A percentile compares a stretch with the other conserved stretches of the same genome.
Conservation (phyloP, 2,329 filamentous ascomycete species). For the Colletotrichum euphorbiae region DNA sequence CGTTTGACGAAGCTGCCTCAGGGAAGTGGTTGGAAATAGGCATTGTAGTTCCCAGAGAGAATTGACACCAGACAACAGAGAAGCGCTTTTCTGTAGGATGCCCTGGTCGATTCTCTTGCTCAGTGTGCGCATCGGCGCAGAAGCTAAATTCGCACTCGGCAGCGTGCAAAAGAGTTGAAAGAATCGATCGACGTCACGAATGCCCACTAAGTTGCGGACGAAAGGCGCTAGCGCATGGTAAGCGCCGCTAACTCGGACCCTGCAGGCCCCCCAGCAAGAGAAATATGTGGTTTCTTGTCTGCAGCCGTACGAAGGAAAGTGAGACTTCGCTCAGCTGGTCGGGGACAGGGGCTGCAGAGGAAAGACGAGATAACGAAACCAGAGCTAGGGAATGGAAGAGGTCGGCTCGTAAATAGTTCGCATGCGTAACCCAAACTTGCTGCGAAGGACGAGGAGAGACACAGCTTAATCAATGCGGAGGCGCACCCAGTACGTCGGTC, state of each 20-base stretch:
- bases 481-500: background rate
- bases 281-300: conserved; percentile 24
- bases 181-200: conserved; percentile 38
- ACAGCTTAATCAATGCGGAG: background rate
- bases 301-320: conserved; percentile 19
- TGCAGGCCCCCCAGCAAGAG: conserved; percentile 26
- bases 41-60: no score
- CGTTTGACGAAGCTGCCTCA: no score
- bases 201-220: conserved; percentile 25
- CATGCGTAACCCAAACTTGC: background rate
- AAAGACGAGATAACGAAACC: conserved; percentile 24
- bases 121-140: background rate
- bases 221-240: conserved; percentile 28
- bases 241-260: conserved; percentile 36
- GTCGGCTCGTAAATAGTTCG: background rate
- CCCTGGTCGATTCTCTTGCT: conserved; percentile 1
- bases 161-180: conserved; percentile 22
- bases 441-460: background rate
- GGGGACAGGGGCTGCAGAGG: background rate
- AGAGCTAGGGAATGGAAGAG: background rate
- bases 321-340: conserved; percentile 13
- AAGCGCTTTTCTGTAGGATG: background rate
- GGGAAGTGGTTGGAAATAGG: background rate
- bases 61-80: background rate
- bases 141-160: conserved; percentile 20